Percentiles rank a stretch among this genome's conserved stretches.
Conservation (phyloP, 106 monocot species). For the Triglochin maritima region DNA sequence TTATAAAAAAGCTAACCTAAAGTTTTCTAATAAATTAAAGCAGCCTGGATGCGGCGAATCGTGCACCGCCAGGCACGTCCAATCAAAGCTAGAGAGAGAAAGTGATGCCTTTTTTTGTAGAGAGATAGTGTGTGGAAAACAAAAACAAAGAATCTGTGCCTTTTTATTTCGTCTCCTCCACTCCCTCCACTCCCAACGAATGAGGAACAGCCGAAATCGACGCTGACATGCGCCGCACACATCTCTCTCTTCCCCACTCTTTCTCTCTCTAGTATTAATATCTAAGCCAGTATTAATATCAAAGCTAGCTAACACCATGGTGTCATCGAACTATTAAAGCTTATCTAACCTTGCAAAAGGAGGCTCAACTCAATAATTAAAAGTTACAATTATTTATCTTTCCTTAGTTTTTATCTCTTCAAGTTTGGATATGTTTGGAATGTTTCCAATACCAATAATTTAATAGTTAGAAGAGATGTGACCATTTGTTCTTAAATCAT, state of each 20-base stretch:
- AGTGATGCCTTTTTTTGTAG: no score
- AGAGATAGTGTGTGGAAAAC: background rate
- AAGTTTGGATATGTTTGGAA: background rate
- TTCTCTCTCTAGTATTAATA: background rate
- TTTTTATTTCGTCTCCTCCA: background rate
- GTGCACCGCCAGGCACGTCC: no score
- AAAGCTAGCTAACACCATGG: background rate
- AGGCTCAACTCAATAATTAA: no score
- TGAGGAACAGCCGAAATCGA: slow-evolving; percentile 10
- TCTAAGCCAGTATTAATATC: background rate
- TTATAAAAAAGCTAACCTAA: no score
- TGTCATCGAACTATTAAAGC: no score
- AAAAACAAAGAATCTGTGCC: background rate
- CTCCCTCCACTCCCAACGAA: slow-evolving; percentile 4
- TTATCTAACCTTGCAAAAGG: no score
- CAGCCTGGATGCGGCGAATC: no score
- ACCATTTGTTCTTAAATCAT: no score
- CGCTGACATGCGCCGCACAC: slow-evolving; percentile 14
- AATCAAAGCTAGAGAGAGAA: no score
- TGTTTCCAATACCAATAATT: no score
- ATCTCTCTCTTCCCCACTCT: background rate
- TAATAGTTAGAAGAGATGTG: no score
- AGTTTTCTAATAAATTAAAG: no score
- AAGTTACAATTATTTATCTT: background rate
- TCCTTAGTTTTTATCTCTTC: background rate